Base-by-base conservation (phyloP, 805 yeast genomes). In the Starmera quercuum region DNA sequence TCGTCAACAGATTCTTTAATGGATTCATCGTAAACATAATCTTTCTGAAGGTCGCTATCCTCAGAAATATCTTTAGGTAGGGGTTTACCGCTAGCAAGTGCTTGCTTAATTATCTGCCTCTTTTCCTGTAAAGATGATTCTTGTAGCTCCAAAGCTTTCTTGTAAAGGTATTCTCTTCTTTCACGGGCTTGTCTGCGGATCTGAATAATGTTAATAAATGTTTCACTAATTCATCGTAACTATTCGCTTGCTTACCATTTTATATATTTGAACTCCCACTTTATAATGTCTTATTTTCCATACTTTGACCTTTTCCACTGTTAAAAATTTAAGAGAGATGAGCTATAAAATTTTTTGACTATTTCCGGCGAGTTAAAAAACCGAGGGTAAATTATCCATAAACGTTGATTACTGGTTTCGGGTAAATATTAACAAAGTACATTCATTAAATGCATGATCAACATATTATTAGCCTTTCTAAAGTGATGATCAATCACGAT, bases 151-250 rank as follows among this genome's bases (percentile, higher is more conserved):
- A 84, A 75, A 0, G 96, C 84, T 55, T 88, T 87, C 33, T 86
- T 73, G 64, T 84, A 92, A 19, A 92, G 66, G 51, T 88, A 92
- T 53, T 92, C 97, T 58, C 95, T 76, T 64, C 98, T 75, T 58
- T 92, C 97, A 63, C 98, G 78, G 7, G 97, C 97, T 53, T 90
- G 95, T 66, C 86, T 76, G 60, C 98, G 75, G 34, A 52, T 46
- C 56, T 36, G 14, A 13, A 27, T 14, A n/a, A 23, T 23, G 26
- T 23, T 23, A 23, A 23, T 23, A 23, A 23, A 6, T 6, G 14
- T 23, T 14, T n/a, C n/a, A n/a, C n/a, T n/a, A 8, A 21, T 21
- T 21, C 11, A 21, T 21, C 12, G 9, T 24, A 13, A 24, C 11
- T n/a, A 6, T 7, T n/a, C 14, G 7, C 8, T 24, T n/a, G 7